Percentiles rank a stretch among this genome's conserved stretches.
phyloP scores from a whole-genome alignment of 2,329 filamentous ascomycete species.

The Trichoderma aggressivum region DNA sequence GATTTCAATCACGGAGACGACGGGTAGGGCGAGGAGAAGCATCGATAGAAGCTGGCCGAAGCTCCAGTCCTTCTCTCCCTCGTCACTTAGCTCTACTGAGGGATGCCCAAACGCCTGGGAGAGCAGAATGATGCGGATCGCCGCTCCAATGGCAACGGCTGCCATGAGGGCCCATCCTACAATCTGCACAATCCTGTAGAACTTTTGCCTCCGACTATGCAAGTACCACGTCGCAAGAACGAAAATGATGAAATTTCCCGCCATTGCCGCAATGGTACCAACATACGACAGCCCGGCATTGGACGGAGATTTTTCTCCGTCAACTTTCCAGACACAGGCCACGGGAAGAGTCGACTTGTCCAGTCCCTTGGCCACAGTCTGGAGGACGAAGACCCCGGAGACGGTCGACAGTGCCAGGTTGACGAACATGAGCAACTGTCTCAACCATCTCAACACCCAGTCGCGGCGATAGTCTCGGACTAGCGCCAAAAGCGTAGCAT shows the following conservation, averaged over 20 bases:
- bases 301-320: constrained; percentile 30
- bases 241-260: constrained; percentile 57
- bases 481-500: constrained; percentile 61
- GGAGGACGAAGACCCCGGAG: constrained; percentile 55
- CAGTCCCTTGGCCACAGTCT: constrained; percentile 51
- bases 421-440: constrained; percentile 63
- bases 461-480: constrained; percentile 64
- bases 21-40: constrained; percentile 56
- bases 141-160: constrained; percentile 57
- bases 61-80: constrained; percentile 56
- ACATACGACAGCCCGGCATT: constrained; percentile 49
- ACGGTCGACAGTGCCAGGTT: constrained; percentile 58
- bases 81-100: constrained; percentile 47
- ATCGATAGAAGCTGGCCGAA: constrained; percentile 62
- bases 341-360: constrained; percentile 54
- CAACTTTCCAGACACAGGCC: constrained; percentile 55
- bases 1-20: constrained; percentile 60
- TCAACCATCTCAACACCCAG: constrained; percentile 63
- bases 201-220: constrained; percentile 52
- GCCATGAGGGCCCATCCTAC: constrained; percentile 53
- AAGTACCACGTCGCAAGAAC: constrained; percentile 61
- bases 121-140: constrained; percentile 53
- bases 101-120: constrained; percentile 59
- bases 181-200: constrained; percentile 53
- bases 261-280: constrained; percentile 61